Evolutionary conservation across 1,139 yeast species (phyloP).

Genomic region (Pichia kudriavzevii): DNA sequence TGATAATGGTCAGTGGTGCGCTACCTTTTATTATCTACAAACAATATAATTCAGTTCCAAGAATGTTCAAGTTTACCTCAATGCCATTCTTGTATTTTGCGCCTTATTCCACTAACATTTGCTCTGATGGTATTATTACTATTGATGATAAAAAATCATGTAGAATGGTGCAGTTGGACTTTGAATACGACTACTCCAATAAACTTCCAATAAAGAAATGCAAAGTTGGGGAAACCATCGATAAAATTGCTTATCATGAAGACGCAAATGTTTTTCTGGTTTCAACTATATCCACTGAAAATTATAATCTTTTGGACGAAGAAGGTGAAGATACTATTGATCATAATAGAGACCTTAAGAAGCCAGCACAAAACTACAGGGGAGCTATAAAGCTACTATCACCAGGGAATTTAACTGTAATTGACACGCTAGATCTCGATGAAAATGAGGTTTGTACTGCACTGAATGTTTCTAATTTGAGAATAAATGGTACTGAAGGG

Average conservation of each 20-base stretch:
- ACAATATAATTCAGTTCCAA: slow-evolving; percentile 55
- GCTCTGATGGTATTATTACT: slow-evolving; percentile 53
- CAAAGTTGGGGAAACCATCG: slow-evolving; percentile 55
- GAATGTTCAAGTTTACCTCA: slow-evolving; percentile 61
- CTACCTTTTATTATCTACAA: slow-evolving; percentile 65
- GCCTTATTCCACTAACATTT: slow-evolving; percentile 33
- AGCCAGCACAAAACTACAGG: slow-evolving; percentile 26
- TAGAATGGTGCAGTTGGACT: slow-evolving; percentile 51
- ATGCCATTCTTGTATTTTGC: slow-evolving; percentile 60
- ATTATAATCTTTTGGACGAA: slow-evolving; percentile 66
- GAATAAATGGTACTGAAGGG: slow-evolving; percentile 13
- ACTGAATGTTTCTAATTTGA: slow-evolving; percentile 50
- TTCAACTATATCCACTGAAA: slow-evolving; percentile 54
- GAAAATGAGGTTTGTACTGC: slow-evolving; percentile 62
- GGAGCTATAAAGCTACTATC: slow-evolving; percentile 59
- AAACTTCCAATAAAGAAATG: slow-evolving; percentile 54
- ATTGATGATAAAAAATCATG: slow-evolving; percentile 69
- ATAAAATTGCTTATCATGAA: slow-evolving; percentile 67
- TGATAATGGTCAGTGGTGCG: slow-evolving; percentile 68
- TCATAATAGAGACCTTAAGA: slow-evolving; percentile 37
- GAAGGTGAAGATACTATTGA: slow-evolving; percentile 65
- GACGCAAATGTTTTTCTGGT: slow-evolving; percentile 56
- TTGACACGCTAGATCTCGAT: slow-evolving; percentile 60
- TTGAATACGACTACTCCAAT: slow-evolving; percentile 47
- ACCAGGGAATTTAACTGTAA: slow-evolving; percentile 68